Conservation (phyloP, 306 rosid species). For the Trichosanthes truncata region DNA sequence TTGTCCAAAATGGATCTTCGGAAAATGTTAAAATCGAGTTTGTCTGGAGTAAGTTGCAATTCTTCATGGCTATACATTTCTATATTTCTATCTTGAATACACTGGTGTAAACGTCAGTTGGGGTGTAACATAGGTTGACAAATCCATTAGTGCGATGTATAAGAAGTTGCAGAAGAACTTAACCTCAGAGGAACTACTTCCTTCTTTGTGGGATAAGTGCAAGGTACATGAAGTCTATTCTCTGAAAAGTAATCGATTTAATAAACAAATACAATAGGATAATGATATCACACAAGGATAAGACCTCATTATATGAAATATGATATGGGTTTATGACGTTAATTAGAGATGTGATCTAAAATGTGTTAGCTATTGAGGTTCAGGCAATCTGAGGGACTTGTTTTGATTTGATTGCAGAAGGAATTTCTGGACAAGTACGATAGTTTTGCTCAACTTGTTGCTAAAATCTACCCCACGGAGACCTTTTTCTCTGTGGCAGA, state of each 20-base stretch:
- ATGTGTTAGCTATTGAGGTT: background rate
- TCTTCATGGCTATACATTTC: background rate
- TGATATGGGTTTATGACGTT: background rate
- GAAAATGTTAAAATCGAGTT: conserved; percentile 73
- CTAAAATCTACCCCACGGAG: conserved; percentile 79
- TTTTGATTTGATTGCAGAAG: conserved; percentile 45
- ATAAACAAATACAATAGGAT: background rate
- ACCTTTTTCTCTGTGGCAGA: conserved; percentile 44
- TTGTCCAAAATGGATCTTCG: conserved; percentile 81
- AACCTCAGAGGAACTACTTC: conserved; percentile 91
- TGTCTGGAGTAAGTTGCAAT: conserved; percentile 65
- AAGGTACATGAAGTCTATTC: conserved; percentile 43
- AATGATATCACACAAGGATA: background rate
- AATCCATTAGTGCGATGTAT: conserved; percentile 65
- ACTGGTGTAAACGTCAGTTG: conserved; percentile 1
- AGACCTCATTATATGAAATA: background rate
- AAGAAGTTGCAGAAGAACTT: conserved; percentile 94
- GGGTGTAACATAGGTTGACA: conserved; percentile 55
- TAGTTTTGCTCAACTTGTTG: conserved; percentile 69
- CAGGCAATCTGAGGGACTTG: conserved; percentile 12
- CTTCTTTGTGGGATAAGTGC: conserved; percentile 98
- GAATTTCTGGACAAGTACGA: conserved; percentile 88
- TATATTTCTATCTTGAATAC: background rate
- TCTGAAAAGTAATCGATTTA: background rate
- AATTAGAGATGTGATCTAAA: too few species aligned